Evolutionary conservation across 2,329 filamentous ascomycete genomes (phyloP).

Genomic region (Bipolaris cookei): DNA sequence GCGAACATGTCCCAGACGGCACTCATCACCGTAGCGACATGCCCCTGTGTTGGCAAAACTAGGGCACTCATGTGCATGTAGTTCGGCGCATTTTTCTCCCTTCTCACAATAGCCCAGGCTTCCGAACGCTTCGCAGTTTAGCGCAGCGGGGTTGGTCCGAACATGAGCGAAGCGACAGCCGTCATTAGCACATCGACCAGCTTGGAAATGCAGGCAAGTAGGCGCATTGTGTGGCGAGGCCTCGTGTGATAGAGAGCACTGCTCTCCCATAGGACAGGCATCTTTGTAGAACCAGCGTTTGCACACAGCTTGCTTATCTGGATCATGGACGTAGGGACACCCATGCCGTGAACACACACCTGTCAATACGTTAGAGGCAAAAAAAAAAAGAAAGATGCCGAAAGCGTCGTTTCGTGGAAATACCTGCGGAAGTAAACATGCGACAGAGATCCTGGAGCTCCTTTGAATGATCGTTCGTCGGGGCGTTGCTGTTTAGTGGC

Average conservation of each 20-base stretch:
- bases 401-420: slow-evolving; percentile 19
- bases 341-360: slow-evolving; percentile 85
- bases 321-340: slow-evolving; percentile 85
- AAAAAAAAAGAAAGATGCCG: slow-evolving; percentile 1
- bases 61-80: slow-evolving; percentile 92
- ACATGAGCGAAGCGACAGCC: slow-evolving; percentile 88
- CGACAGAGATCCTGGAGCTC: slow-evolving; percentile 29
- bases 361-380: slow-evolving; percentile 28
- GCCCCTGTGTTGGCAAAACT: slow-evolving; percentile 90
- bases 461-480: slow-evolving; percentile 12
- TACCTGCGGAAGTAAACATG: slow-evolving; percentile 45
- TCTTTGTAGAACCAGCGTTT: slow-evolving; percentile 83
- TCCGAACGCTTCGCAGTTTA: slow-evolving; percentile 84
- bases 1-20: slow-evolving; percentile 85
- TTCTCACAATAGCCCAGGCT: slow-evolving; percentile 87
- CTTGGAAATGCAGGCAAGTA: slow-evolving; percentile 86
- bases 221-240: slow-evolving; percentile 82
- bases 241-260: slow-evolving; percentile 91
- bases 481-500: slow-evolving; percentile 2
- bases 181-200: slow-evolving; percentile 86
- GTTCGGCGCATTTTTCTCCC: slow-evolving; percentile 76
- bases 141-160: slow-evolving; percentile 74
- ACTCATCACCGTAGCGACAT: slow-evolving; percentile 76
- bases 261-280: slow-evolving; percentile 75
- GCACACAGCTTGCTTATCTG: slow-evolving; percentile 86